These are phyloP conservation scores for Actinomucor elegans DNA, from an alignment of 371 early-diverging fungal genomes.

Conservation along the genomic window DNA sequence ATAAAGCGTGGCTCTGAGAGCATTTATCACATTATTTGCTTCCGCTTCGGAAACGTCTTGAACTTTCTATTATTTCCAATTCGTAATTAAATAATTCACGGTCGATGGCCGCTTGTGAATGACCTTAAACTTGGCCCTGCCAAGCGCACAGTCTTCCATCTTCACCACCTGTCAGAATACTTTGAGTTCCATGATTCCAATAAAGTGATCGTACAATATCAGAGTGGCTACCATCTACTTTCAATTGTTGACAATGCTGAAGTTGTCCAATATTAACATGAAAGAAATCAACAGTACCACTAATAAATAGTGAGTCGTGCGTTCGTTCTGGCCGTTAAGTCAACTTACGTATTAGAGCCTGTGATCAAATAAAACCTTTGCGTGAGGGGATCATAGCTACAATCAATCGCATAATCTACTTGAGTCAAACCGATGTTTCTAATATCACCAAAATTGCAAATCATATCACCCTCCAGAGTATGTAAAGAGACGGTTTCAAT, in stretches of 20 bases:
- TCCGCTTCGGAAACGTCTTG: too few species aligned
- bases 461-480: slow-evolving; percentile 53
- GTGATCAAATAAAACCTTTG: slow-evolving; percentile 80
- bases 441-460: slow-evolving; percentile 82
- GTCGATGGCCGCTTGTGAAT: too few species aligned
- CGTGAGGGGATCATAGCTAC: slow-evolving; percentile 65
- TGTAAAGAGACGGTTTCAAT: slow-evolving; percentile 85
- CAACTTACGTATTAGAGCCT: slow-evolving; percentile 77
- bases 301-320: slow-evolving; percentile 23
- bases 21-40: not conserved
- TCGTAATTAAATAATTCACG: too few species aligned
- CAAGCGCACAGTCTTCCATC: slow-evolving; percentile 74
- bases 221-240: slow-evolving; percentile 54
- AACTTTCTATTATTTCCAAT: too few species aligned
- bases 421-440: slow-evolving; percentile 50
- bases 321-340: too few species aligned
- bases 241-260: slow-evolving; percentile 64
- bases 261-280: slow-evolving; percentile 71
- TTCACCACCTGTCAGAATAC: slow-evolving; percentile 74
- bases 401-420: slow-evolving; percentile 85
- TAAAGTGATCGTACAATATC: slow-evolving; percentile 72
- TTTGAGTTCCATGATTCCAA: slow-evolving; percentile 62
- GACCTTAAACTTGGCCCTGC: slow-evolving; percentile 32
- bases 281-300: slow-evolving; percentile 70
- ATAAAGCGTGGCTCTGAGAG: not conserved